Conservation (phyloP, 306 rosid genomes). For the Styphnolobium japonicum region DNA sequence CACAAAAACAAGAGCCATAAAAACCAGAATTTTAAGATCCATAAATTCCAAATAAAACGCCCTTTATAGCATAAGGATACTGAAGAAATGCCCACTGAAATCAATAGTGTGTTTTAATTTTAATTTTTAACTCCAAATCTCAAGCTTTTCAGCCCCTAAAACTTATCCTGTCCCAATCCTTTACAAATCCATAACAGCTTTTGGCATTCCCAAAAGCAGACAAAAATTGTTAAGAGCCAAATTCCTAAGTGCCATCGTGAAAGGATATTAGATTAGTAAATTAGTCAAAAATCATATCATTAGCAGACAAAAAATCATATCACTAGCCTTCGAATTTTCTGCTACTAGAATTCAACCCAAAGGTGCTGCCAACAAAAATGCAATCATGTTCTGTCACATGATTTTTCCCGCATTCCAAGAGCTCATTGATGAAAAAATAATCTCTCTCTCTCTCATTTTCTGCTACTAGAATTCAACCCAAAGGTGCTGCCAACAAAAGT, state of each 20-base stretch:
- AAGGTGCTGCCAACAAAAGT: not conserved
- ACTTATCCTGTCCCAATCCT: not conserved
- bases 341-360: not conserved
- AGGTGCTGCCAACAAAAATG: not conserved
- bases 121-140: not conserved
- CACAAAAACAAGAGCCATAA: not conserved
- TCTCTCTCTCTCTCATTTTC: not conserved
- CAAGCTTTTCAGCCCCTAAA: not conserved
- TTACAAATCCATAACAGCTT: not conserved
- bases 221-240: not conserved
- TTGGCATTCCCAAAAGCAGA: not conserved
- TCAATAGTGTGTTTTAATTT: not conserved
- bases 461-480: not conserved
- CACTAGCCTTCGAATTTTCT: no score
- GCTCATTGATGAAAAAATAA: not conserved
- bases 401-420: not conserved
- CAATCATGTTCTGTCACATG: not conserved
- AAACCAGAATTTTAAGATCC: not conserved
- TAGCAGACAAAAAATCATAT: no score
- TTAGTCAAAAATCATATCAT: not conserved
- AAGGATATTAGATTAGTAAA: not conserved
- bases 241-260: not conserved
- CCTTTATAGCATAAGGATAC: no score
- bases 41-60: not conserved
- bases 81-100: no score